phyloP scores from a whole-genome alignment of 2,329 filamentous ascomycete species.

The Lasiodiplodia sp. region DNA sequence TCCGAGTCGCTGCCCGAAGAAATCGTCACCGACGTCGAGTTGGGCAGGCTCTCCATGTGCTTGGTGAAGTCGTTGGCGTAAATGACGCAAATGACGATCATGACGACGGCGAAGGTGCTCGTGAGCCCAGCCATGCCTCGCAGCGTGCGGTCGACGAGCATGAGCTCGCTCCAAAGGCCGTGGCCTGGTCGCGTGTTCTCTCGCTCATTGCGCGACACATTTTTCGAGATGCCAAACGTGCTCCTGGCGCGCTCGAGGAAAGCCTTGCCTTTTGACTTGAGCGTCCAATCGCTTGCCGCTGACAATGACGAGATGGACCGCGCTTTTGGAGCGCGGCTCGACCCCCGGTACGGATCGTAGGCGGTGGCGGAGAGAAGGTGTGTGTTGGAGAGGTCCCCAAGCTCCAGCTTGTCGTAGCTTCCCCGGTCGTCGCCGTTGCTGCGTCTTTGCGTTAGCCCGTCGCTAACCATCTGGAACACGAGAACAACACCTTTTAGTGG shows the following conservation, averaged over 20 bases:
- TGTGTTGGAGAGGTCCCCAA: conserved; percentile 19
- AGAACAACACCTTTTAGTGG: neutral
- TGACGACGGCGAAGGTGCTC: conserved; percentile 32
- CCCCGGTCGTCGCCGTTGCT: conserved; percentile 5
- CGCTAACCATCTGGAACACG: neutral
- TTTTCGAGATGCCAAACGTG: conserved; percentile 17
- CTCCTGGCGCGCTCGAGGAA: conserved; percentile 16
- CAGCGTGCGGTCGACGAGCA: conserved; percentile 41
- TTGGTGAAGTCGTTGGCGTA: conserved; percentile 6
- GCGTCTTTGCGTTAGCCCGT: neutral
- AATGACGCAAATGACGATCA: conserved; percentile 31
- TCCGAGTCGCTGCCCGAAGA: neutral
- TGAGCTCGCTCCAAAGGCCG: conserved; percentile 41
- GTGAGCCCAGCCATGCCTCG: conserved; percentile 39
- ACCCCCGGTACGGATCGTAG: conserved; percentile 12
- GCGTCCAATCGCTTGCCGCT: neutral
- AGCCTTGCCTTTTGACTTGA: conserved; percentile 7
- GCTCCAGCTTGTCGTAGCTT: conserved; percentile 16
- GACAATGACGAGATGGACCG: conserved; percentile 5
- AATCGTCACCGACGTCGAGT: conserved; percentile 19
- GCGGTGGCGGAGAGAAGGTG: neutral
- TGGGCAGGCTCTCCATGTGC: neutral
- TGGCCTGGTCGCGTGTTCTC: conserved; percentile 21
- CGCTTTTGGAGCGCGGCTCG: neutral
- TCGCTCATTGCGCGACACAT: conserved; percentile 14